Conservation (phyloP, 106 monocot species). For the Acorus calamus region DNA sequence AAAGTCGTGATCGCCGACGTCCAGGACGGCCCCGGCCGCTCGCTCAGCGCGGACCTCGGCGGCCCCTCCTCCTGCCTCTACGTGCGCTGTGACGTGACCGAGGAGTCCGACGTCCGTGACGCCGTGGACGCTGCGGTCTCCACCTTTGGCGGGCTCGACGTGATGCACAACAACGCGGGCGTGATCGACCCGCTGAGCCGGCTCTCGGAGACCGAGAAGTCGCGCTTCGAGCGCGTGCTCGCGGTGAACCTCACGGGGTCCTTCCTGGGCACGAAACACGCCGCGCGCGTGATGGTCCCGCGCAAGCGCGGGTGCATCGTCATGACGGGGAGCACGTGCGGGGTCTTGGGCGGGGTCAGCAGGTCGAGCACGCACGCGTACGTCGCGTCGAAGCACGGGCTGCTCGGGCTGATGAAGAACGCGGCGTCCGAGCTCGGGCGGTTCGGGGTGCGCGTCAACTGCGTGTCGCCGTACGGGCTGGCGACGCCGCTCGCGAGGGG, state of each 20-base stretch:
- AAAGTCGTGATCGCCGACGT: slow-evolving; percentile 6
- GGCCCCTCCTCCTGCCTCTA: not conserved
- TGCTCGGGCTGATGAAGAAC: slow-evolving; percentile 14
- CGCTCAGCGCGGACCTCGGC: not conserved
- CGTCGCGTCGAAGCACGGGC: slow-evolving; percentile 9
- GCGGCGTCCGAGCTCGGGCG: slow-evolving; percentile 14
- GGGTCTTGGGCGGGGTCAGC: not conserved
- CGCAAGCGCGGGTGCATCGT: slow-evolving; percentile 2
- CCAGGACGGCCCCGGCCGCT: not conserved
- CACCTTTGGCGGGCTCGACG: not conserved
- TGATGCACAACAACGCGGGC: slow-evolving; percentile 12
- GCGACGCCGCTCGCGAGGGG: no score
- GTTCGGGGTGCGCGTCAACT: slow-evolving; percentile 16
- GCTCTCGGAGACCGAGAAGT: not conserved
- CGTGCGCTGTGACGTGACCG: no score
- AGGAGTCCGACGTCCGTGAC: no score
- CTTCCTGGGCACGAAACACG: slow-evolving; percentile 8
- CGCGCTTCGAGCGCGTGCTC: not conserved
- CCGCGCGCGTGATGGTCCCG: not conserved
- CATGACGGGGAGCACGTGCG: not conserved
- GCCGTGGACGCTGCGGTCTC: not conserved
- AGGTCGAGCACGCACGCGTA: not conserved
- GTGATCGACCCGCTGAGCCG: not conserved
- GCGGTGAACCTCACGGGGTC: slow-evolving; percentile 2
- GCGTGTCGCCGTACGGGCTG: slow-evolving; percentile 9